phyloP scores from a whole-genome alignment of 768 basidiomycete genomes.

The Paxillus ammoniavirescens region DNA sequence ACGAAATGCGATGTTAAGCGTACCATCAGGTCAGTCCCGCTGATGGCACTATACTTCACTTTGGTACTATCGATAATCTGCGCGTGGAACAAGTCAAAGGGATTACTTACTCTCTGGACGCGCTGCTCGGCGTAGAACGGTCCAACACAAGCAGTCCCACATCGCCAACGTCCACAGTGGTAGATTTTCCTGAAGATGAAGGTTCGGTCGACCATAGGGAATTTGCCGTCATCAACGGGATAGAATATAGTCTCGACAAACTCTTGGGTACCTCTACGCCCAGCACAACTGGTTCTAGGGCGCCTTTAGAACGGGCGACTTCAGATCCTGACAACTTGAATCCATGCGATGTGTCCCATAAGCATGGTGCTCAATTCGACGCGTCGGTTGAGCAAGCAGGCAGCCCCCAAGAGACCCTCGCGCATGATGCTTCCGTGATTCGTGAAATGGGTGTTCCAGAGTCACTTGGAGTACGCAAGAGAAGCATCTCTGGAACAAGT shows the following conservation, averaged over 20 bases:
- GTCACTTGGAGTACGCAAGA: slow-evolving; percentile 29
- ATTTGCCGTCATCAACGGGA: slow-evolving; percentile 96
- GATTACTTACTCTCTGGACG: slow-evolving; percentile 93
- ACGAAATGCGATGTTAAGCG: not conserved
- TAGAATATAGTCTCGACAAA: slow-evolving; percentile 90
- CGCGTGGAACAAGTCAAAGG: slow-evolving; percentile 97
- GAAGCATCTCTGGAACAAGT: slow-evolving; percentile 43
- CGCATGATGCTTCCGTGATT: slow-evolving; percentile 71
- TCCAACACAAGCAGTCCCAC: slow-evolving; percentile 40
- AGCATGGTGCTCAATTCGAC: slow-evolving; percentile 69
- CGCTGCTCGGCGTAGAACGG: slow-evolving; percentile 77
- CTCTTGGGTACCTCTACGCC: slow-evolving; percentile 64
- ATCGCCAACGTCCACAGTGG: slow-evolving; percentile 39
- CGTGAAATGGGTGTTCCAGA: slow-evolving; percentile 63
- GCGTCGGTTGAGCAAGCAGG: slow-evolving; percentile 67
- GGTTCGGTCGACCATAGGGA: slow-evolving; percentile 80
- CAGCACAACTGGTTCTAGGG: slow-evolving; percentile 39
- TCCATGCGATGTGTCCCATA: slow-evolving; percentile 39
- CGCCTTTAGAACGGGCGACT: slow-evolving; percentile 20
- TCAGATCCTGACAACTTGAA: slow-evolving; percentile 18
- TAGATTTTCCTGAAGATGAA: slow-evolving; percentile 42
- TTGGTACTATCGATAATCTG: slow-evolving; percentile 76
- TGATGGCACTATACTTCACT: slow-evolving; percentile 90
- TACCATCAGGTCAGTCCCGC: slow-evolving; percentile 82
- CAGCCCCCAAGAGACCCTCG: slow-evolving; percentile 52